These are phyloP conservation scores for Cercospora sp. DNA, from an alignment of 2,329 filamentous ascomycete species.

Conservation along the genomic window DNA sequence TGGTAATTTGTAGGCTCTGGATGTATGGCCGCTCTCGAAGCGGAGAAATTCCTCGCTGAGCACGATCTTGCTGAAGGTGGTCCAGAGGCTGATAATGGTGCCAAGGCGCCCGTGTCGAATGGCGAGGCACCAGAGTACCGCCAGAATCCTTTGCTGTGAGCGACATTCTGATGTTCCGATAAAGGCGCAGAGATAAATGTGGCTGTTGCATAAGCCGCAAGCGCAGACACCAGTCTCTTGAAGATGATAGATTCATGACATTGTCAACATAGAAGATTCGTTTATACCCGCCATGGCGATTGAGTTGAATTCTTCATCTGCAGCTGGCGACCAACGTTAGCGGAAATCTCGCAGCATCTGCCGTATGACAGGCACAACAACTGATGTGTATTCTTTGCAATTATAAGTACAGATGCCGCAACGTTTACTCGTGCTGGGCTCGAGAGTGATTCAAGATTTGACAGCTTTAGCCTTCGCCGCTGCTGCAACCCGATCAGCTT, in stretches of 20 bases:
- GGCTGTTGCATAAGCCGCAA: background rate
- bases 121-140: slow-evolving; percentile 62
- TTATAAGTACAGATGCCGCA: background rate
- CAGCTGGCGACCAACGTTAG: no score
- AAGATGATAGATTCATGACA: background rate
- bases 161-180: background rate
- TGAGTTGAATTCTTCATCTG: background rate
- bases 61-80: slow-evolving; percentile 56
- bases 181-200: background rate
- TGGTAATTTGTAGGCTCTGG: slow-evolving; percentile 68
- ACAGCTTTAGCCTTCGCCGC: background rate
- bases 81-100: slow-evolving; percentile 52
- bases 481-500: background rate
- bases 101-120: slow-evolving; percentile 49
- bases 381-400: background rate
- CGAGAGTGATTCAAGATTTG: background rate
- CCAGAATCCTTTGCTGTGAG: slow-evolving; percentile 63
- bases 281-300: slow-evolving; percentile 5
- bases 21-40: slow-evolving; percentile 92
- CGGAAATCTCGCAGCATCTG: no score
- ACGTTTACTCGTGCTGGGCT: no score
- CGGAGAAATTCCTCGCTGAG: slow-evolving; percentile 88
- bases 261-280: background rate
- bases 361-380: no score
- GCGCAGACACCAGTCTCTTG: background rate